Evolutionary conservation across 768 basidiomycete species (phyloP).

Genomic region (Suillus decipiens): DNA sequence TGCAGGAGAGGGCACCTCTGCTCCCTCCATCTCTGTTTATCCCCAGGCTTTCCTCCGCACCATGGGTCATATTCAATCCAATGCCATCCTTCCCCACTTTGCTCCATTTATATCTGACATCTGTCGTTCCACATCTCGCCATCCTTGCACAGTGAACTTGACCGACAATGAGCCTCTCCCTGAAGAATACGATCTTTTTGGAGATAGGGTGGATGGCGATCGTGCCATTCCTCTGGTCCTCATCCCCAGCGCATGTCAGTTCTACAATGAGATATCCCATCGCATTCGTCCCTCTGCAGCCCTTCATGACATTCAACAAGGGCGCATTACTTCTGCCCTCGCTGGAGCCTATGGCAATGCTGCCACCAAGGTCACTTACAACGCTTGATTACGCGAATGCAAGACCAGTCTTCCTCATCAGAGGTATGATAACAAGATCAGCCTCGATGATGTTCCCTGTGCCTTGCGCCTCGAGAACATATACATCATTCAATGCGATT

Average conservation of each 20-base stretch:
- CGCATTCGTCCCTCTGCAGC: neutral
- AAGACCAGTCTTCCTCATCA: neutral
- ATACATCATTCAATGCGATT: neutral
- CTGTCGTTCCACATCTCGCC: neutral
- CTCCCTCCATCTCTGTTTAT: neutral
- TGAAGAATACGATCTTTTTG: neutral
- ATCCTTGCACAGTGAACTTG: neutral
- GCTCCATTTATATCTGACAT: neutral
- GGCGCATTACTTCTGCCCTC: neutral
- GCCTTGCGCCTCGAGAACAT: neutral
- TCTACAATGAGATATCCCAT: slow-evolving; percentile 1
- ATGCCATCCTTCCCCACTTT: neutral
- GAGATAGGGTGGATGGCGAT: neutral
- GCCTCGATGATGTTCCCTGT: neutral
- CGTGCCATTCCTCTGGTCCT: neutral
- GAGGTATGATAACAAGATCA: neutral
- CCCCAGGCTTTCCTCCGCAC: neutral
- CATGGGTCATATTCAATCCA: neutral
- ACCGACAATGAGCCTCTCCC: neutral
- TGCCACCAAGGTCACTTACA: neutral
- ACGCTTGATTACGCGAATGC: neutral
- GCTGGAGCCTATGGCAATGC: neutral
- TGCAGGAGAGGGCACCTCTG: neutral
- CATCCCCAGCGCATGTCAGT: neutral
- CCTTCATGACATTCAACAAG: neutral